These are phyloP conservation scores for Populus davidiana DNA, from an alignment of 345 rosid genomes.

Conservation along the genomic window DNA sequence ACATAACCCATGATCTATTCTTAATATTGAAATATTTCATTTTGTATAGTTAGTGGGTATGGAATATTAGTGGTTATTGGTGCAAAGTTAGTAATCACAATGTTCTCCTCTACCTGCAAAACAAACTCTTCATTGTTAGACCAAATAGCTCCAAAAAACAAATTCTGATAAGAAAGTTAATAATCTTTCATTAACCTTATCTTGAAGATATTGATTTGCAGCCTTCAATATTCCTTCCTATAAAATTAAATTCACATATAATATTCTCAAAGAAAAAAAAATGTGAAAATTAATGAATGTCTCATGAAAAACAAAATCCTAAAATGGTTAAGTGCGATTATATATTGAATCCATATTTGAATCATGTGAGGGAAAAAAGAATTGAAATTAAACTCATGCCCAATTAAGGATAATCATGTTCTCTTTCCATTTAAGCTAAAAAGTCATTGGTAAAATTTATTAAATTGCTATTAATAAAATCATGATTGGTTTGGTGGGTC, in stretches of 20 bases:
- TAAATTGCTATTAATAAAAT: too few relatives aligned
- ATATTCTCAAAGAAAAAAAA: background rate
- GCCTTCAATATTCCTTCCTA: slow-evolving; percentile 76
- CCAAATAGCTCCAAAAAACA: background rate
- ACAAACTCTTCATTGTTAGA: background rate
- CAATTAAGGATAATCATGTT: background rate
- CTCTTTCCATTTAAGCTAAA: background rate
- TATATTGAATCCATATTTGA: too few relatives aligned
- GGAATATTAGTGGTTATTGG: slow-evolving; percentile 40
- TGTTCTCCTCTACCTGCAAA: slow-evolving; percentile 63
- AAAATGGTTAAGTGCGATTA: background rate
- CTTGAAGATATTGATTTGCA: slow-evolving; percentile 68
- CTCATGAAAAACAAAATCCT: background rate
- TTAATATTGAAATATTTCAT: slow-evolving; percentile 58
- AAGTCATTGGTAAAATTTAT: background rate
- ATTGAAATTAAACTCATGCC: background rate
- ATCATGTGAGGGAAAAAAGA: background rate
- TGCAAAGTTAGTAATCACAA: slow-evolving; percentile 41
- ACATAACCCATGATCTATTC: background rate
- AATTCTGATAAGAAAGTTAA: too few relatives aligned
- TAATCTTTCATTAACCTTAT: slow-evolving; percentile 49
- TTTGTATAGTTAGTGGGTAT: slow-evolving; percentile 59
- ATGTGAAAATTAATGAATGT: background rate
- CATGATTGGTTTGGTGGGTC: too few relatives aligned
- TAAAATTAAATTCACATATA: slow-evolving; percentile 10